These are phyloP conservation scores for Leishmania mexicana DNA, from an alignment of 208 protist genomes.

Conservation along the genomic window DNA sequence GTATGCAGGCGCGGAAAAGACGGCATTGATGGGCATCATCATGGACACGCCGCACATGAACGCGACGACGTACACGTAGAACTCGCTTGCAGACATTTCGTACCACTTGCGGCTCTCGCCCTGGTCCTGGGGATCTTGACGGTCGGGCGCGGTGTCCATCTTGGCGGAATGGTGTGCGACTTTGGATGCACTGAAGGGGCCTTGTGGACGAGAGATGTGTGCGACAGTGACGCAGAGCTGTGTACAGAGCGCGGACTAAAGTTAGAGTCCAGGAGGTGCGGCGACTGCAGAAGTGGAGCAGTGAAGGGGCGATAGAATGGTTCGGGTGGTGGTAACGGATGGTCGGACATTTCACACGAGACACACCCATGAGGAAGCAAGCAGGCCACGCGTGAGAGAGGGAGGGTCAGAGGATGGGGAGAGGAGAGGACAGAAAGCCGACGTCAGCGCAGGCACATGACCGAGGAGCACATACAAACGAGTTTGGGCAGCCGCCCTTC, in stretches of 20 bases:
- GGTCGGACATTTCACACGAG: no score
- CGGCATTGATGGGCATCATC: conserved; percentile 81
- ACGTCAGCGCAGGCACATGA: not conserved
- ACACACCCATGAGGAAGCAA: no score
- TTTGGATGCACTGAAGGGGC: not conserved
- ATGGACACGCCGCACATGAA: conserved; percentile 76
- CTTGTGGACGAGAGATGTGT: not conserved
- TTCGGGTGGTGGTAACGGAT: no score
- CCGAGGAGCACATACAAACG: not conserved
- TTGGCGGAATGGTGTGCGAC: not conserved
- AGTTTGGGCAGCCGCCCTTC: not conserved
- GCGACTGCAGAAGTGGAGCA: no score
- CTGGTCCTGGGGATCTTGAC: not conserved
- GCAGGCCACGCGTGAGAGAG: not conserved
- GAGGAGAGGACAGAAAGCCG: not conserved
- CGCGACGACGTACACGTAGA: conserved; percentile 64
- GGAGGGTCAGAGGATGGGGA: not conserved
- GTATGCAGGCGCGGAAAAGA: conserved; percentile 82
- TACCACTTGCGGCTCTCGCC: conserved; percentile 20
- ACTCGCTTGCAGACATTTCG: conserved; percentile 20
- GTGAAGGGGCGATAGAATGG: no score
- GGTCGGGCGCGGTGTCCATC: not conserved
- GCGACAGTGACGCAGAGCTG: not conserved
- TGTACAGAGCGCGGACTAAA: not conserved
- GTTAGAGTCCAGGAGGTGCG: no score